Percentiles rank a stretch among this genome's conserved stretches.
These are phyloP conservation scores for Arthrinium phaeospermum DNA, from an alignment of 2,329 filamentous ascomycete genomes.

Conservation along the genomic window DNA sequence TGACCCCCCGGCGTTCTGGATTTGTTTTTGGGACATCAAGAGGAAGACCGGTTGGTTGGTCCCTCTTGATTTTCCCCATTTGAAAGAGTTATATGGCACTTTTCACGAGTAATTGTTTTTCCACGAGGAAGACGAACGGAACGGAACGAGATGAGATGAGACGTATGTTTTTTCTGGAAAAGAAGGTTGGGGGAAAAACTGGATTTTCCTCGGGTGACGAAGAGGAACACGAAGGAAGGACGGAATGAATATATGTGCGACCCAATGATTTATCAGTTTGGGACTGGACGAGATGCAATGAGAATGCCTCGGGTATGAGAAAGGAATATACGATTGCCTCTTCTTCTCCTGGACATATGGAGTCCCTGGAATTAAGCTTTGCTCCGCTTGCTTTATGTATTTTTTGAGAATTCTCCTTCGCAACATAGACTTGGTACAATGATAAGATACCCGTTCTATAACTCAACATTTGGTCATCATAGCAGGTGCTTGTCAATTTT, in stretches of 20 bases:
- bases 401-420: not conserved
- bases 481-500: not conserved
- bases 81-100: not conserved
- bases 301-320: not conserved
- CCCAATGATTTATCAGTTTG: not conserved
- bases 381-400: not conserved
- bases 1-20: constrained; percentile 9
- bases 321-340: constrained; percentile 8
- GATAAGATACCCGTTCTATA: not conserved
- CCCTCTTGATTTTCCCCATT: not conserved
- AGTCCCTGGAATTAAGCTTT: not conserved
- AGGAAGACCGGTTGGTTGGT: not conserved
- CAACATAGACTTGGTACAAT: not conserved
- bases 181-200: not conserved
- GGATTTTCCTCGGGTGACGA: not conserved
- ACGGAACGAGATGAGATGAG: not conserved
- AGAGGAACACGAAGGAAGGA: not conserved
- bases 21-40: not conserved
- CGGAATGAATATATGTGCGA: not conserved
- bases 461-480: not conserved
- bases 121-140: constrained; percentile 1
- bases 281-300: not conserved
- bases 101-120: constrained; percentile 10
- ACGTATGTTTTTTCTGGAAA: not conserved
- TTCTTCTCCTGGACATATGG: constrained; percentile 3